Base-by-base conservation (phyloP, 768 basidiomycete genomes). In the Lactarius sanguifluus region DNA sequence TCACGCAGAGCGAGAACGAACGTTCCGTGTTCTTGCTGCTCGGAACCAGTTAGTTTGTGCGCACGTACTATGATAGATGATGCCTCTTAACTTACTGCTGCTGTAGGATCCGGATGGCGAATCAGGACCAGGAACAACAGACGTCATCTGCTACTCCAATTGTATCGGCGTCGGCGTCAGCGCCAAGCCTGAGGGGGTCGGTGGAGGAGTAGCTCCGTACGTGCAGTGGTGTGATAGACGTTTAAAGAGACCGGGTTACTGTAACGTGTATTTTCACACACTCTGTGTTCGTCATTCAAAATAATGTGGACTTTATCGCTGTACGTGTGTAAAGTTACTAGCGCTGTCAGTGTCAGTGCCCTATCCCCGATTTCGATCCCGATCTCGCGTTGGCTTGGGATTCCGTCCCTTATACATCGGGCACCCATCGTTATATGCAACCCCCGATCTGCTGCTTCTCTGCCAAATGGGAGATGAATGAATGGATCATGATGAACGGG, bases 1-100 rank as follows among this genome's bases (percentile, higher is more conserved):
- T 23, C 57, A 45, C 1, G 18, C 43, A 20, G 70, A 70, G 59
- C 57, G 64, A 9, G 61, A 65, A 65, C 64, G 70, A 13, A 69
- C 62, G 3, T 55, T 70, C 23, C 61, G 66, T n/a, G 69, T 70
- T 20, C 61, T 67, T 23, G 63, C 40, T 10, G 61, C 69, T 7
- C 61, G 69, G 5, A 68, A 70, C 23, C 23, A 63, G 69, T 68
- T 28, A 62, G 63, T 57, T 7, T 34, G 9, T 28, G 12, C 6
- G 40, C 32, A 23, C 38, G 32, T 32, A 32, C 32, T 30, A 30
- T 2, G 28, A 2, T 30, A 28, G 28, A 28, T n/a, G n/a, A n/a
- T n/a, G n/a, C n/a, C n/a, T n/a, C n/a, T n/a, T n/a, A n/a, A n/a
- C 30, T 40, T 40, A 40, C 38, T 40, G 5, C 13, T 12, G 3